Conservation (phyloP, 768 basidiomycete genomes). For the Lactarius akahatsu region DNA sequence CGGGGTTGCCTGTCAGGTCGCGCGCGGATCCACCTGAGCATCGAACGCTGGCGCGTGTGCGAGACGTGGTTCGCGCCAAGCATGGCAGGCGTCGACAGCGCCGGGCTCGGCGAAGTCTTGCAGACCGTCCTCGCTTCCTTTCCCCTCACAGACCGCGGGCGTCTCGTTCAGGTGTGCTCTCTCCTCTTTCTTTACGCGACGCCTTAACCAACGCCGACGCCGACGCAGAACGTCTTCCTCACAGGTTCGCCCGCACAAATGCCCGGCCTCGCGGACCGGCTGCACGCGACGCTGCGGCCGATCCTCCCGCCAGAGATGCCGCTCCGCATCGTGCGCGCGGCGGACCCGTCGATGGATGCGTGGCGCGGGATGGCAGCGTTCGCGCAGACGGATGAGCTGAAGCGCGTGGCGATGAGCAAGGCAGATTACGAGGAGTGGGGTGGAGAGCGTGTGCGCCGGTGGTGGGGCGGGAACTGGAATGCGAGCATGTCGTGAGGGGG, state of each 20-base stretch:
- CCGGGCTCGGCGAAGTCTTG: constrained; percentile 89
- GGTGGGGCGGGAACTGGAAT: constrained; percentile 95
- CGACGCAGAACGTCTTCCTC: constrained; percentile 76
- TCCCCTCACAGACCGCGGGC: constrained; percentile 59
- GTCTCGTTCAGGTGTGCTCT: constrained; percentile 66
- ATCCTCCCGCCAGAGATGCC: constrained; percentile 81
- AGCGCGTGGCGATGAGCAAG: constrained; percentile 58
- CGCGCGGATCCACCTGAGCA: constrained; percentile 82
- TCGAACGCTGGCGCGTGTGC: constrained; percentile 88
- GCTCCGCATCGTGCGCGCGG: constrained; percentile 61
- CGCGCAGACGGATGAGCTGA: constrained; percentile 55
- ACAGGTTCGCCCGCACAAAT: constrained; percentile 81
- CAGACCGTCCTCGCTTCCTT: constrained; percentile 80
- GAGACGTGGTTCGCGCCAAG: constrained; percentile 81
- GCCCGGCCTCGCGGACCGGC: constrained; percentile 62
- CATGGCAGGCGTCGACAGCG: constrained; percentile 69
- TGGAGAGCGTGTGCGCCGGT: constrained; percentile 78
- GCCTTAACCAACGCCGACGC: neutral
- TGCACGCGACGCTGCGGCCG: constrained; percentile 76
- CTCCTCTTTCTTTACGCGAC: neutral
- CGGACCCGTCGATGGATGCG: constrained; percentile 69
- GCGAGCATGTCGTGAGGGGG: constrained; percentile 28
- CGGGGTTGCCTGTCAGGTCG: constrained; percentile 61
- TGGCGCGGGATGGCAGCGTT: constrained; percentile 93
- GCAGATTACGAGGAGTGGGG: constrained; percentile 92